These are phyloP conservation scores for Blastocystis sp. DNA, from an alignment of 352 stramenopile genomes.

Conservation along the genomic window DNA sequence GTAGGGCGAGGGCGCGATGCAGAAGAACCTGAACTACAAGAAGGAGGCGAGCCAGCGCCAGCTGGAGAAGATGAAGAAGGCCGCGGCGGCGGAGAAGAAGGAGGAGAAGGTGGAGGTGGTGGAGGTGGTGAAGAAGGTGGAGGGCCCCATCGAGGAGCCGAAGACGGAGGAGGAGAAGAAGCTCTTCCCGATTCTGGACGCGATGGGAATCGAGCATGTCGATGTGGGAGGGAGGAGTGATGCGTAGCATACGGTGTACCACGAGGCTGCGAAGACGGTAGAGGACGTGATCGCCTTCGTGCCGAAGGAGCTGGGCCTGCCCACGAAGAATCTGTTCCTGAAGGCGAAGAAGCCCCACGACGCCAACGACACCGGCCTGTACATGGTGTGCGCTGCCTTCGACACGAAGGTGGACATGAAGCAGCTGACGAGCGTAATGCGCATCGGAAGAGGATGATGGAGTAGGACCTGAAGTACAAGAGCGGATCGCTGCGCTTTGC, in stretches of 20 bases:
- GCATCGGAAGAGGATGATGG: not conserved
- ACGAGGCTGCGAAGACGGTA: slow-evolving; percentile 62
- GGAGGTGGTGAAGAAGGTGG: not conserved
- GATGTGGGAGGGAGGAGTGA: not conserved
- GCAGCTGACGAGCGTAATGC: slow-evolving; percentile 49
- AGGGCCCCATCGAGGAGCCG: not conserved
- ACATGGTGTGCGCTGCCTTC: slow-evolving; percentile 45
- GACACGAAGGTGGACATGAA: slow-evolving; percentile 68
- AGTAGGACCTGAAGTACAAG: slow-evolving; percentile 68
- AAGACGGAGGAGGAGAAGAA: slow-evolving; percentile 13
- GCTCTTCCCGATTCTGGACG: slow-evolving; percentile 54
- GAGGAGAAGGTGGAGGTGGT: not conserved
- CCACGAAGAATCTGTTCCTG: slow-evolving; percentile 68
- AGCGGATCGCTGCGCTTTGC: slow-evolving; percentile 67
- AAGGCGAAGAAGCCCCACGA: slow-evolving; percentile 67
- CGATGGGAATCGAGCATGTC: slow-evolving; percentile 39
- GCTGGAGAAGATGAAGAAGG: slow-evolving; percentile 33
- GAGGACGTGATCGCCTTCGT: slow-evolving; percentile 64
- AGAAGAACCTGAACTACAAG: slow-evolving; percentile 57
- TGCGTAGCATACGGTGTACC: slow-evolving; percentile 16
- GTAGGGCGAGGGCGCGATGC: slow-evolving; percentile 8
- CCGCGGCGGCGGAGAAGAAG: not conserved
- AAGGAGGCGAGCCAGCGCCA: slow-evolving; percentile 44
- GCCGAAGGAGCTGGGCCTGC: not conserved
- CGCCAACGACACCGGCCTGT: slow-evolving; percentile 26